Percentiles rank a stretch among this genome's conserved stretches.
Evolutionary conservation across 768 basidiomycete species (phyloP).

Genomic region (Boletus edulis): DNA sequence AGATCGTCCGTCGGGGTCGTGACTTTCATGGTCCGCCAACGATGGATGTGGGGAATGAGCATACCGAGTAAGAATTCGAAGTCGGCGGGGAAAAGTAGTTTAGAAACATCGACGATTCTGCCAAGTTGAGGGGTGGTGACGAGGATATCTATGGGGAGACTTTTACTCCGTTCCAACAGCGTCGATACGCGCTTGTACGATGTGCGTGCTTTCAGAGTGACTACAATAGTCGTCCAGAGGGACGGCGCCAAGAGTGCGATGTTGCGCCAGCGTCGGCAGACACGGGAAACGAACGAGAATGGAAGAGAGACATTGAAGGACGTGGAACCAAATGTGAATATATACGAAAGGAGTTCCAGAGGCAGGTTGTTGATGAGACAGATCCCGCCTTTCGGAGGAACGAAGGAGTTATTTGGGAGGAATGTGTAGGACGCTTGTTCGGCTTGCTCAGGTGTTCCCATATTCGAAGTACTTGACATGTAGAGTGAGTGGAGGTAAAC

Average conservation of each 20-base stretch:
- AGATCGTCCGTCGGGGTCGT: slow-evolving; percentile 42
- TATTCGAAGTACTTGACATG: too few species aligned
- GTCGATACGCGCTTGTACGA: slow-evolving; percentile 43
- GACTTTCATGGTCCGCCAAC: slow-evolving; percentile 54
- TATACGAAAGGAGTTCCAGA: not conserved
- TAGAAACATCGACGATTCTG: not conserved
- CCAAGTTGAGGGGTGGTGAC: too few species aligned
- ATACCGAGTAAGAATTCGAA: slow-evolving; percentile 28
- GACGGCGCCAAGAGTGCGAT: slow-evolving; percentile 49
- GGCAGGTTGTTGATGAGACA: not conserved
- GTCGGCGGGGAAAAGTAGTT: slow-evolving; percentile 19
- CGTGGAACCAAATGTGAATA: not conserved
- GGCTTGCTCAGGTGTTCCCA: too few species aligned
- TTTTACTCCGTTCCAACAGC: slow-evolving; percentile 54
- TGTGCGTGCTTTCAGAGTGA: slow-evolving; percentile 25
- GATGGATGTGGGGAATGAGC: slow-evolving; percentile 51
- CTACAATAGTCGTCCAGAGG: slow-evolving; percentile 51
- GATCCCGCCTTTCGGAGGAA: not conserved
- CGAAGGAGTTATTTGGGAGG: not conserved
- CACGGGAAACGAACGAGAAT: slow-evolving; percentile 40
- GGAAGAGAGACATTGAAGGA: too few species aligned
- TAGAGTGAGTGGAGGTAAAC: too few species aligned
- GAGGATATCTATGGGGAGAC: slow-evolving; percentile 49
- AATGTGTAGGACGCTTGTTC: too few species aligned
- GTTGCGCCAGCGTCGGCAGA: slow-evolving; percentile 56